Evolutionary conservation across 2,329 filamentous ascomycete species (phyloP).

Genomic region (Atkinsonella texensis): DNA sequence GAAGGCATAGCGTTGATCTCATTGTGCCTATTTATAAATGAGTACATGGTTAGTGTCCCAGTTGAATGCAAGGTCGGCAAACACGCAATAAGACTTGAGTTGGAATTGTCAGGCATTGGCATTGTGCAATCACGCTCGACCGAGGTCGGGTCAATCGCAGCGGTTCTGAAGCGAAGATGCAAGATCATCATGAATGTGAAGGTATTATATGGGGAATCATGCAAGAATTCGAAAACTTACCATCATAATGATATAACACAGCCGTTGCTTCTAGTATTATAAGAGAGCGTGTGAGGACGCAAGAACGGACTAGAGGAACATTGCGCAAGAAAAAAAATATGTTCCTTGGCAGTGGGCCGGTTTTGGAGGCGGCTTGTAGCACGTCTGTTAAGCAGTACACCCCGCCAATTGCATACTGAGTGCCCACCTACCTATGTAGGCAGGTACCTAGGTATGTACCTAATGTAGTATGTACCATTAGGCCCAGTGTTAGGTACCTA

Average conservation of each 20-base stretch:
- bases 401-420: slow-evolving; percentile 8
- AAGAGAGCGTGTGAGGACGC: neutral
- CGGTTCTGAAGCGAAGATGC: slow-evolving; percentile 36
- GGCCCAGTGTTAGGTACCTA: no score
- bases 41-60: slow-evolving; percentile 5
- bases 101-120: slow-evolving; percentile 25
- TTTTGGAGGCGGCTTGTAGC: slow-evolving; percentile 1
- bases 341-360: neutral
- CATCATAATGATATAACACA: slow-evolving; percentile 20
- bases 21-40: slow-evolving; percentile 18
- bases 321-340: neutral
- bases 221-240: slow-evolving; percentile 19
- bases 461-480: no score
- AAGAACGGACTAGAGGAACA: neutral
- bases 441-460: no score
- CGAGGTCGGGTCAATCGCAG: slow-evolving; percentile 36
- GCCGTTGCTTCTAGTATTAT: slow-evolving; percentile 1
- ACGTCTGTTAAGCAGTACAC: slow-evolving; percentile 7
- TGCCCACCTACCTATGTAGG: no score
- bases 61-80: neutral
- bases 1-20: slow-evolving; percentile 25
- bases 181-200: slow-evolving; percentile 27
- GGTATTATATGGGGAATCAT: neutral
- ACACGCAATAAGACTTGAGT: slow-evolving; percentile 3
- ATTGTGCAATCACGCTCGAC: slow-evolving; percentile 31